These are phyloP conservation scores for Neurospora crassa DNA, from an alignment of 2,329 filamentous ascomycete species.

Conservation along the genomic window DNA sequence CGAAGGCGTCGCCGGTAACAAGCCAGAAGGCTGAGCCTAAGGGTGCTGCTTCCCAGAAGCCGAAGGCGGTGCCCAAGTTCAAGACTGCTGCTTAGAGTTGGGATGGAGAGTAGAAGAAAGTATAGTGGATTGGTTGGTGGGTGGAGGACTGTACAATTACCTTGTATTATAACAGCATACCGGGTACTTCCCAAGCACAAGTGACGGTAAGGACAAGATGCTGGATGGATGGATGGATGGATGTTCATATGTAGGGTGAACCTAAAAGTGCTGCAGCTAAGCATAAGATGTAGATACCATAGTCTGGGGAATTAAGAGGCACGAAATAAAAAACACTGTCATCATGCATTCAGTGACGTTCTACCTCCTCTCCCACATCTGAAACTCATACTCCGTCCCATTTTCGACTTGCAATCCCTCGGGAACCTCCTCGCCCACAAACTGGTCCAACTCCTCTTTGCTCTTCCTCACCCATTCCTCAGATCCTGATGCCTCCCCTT, in stretches of 20 bases:
- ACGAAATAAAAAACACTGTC: too few species aligned
- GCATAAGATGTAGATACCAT: background rate
- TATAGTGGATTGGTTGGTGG: background rate
- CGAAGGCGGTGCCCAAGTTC: background rate
- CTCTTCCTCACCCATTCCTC: slow-evolving; percentile 43
- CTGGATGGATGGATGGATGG: background rate
- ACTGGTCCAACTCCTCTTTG: slow-evolving; percentile 46
- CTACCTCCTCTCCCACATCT: slow-evolving; percentile 57
- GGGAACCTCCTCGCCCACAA: slow-evolving; percentile 55
- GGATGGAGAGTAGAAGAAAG: background rate
- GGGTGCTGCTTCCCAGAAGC: background rate
- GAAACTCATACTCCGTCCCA: slow-evolving; percentile 57
- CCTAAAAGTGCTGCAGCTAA: background rate
- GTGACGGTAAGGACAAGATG: background rate
- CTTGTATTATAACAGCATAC: background rate
- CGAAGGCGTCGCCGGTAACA: background rate
- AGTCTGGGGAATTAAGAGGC: background rate
- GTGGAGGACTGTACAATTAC: background rate
- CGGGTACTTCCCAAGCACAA: background rate
- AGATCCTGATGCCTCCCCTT: slow-evolving; percentile 17
- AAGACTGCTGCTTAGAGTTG: background rate
- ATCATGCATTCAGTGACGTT: too few species aligned
- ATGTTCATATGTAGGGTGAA: background rate
- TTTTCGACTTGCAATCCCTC: slow-evolving; percentile 52
- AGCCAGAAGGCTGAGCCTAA: background rate